Evolutionary conservation across 768 basidiomycete species (phyloP).

Genomic region (Leccinum fibrillosum): DNA sequence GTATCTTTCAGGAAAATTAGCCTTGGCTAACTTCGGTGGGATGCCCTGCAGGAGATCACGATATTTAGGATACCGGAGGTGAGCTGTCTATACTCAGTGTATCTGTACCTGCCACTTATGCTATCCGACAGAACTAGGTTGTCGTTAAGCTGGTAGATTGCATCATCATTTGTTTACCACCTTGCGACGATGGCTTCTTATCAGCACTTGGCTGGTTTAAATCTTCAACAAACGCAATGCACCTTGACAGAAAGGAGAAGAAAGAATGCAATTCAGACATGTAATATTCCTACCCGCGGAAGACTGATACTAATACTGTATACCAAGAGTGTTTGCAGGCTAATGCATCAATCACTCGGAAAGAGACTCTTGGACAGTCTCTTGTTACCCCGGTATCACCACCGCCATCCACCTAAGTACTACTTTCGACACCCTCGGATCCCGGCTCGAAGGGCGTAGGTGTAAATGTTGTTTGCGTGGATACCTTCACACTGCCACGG

Average conservation of each 20-base stretch:
- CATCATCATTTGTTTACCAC: constrained; percentile 5
- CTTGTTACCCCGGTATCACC: constrained; percentile 18
- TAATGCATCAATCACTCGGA: background rate
- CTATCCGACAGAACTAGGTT: constrained; percentile 33
- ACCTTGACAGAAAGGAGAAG: background rate
- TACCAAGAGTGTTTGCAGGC: background rate
- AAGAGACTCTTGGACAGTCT: background rate
- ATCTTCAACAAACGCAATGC: background rate
- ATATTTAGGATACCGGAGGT: constrained; percentile 89
- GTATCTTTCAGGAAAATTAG: background rate
- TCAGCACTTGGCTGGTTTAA: constrained; percentile 1
- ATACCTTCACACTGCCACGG: constrained; percentile 34
- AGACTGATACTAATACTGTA: constrained; percentile 15
- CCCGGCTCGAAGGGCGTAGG: constrained; percentile 23
- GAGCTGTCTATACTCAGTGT: constrained; percentile 15
- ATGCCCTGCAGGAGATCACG: constrained; percentile 65
- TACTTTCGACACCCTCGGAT: constrained; percentile 19
- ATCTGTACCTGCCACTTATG: background rate
- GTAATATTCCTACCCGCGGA: constrained; percentile 2
- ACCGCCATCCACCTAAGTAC: background rate
- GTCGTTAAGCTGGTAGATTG: constrained; percentile 1
- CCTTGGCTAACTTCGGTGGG: background rate
- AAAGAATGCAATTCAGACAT: constrained; percentile 1
- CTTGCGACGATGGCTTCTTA: background rate
- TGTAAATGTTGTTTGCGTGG: constrained; percentile 34